A percentile compares a stretch with the other conserved stretches of the same genome.
phyloP scores from a whole-genome alignment of 2,329 filamentous ascomycete species.

The Cytospora piceae region DNA sequence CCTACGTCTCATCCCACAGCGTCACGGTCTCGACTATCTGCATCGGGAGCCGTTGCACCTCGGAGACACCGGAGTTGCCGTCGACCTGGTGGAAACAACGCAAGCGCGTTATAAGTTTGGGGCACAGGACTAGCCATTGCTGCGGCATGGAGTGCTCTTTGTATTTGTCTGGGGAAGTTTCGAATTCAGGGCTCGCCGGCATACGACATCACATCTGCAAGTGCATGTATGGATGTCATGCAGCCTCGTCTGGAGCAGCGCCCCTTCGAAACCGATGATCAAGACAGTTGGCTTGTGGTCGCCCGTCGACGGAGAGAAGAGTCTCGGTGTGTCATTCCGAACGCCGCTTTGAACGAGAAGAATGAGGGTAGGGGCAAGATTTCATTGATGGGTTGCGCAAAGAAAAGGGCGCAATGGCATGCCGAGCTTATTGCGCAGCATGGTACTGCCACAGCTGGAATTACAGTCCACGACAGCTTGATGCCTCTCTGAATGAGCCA shows the following conservation, averaged over 20 bases:
- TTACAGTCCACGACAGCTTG: too few relatives aligned
- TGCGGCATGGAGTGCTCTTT: not conserved
- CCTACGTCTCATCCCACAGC: not conserved
- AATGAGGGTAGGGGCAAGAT: too few relatives aligned
- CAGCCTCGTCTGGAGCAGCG: slow-evolving; percentile 7
- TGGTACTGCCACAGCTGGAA: too few relatives aligned
- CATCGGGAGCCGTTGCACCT: not conserved
- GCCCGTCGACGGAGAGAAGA: not conserved
- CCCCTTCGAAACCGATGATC: not conserved
- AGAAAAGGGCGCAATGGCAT: too few relatives aligned
- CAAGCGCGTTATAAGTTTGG: not conserved
- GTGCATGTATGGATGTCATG: not conserved
- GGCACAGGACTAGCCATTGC: slow-evolving; percentile 7
- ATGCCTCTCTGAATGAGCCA: too few relatives aligned
- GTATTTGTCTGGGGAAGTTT: not conserved
- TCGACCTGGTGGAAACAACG: not conserved
- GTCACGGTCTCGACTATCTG: not conserved
- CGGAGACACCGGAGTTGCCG: not conserved
- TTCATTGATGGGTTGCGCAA: not conserved
- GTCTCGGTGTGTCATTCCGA: not conserved
- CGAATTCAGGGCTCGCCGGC: not conserved
- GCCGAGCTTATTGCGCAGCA: too few relatives aligned
- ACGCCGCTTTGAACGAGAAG: not conserved
- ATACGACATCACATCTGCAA: not conserved
- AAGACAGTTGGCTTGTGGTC: not conserved